phyloP scores from a whole-genome alignment of 2,329 filamentous ascomycete species.

The Incumbomyces delicatus region DNA sequence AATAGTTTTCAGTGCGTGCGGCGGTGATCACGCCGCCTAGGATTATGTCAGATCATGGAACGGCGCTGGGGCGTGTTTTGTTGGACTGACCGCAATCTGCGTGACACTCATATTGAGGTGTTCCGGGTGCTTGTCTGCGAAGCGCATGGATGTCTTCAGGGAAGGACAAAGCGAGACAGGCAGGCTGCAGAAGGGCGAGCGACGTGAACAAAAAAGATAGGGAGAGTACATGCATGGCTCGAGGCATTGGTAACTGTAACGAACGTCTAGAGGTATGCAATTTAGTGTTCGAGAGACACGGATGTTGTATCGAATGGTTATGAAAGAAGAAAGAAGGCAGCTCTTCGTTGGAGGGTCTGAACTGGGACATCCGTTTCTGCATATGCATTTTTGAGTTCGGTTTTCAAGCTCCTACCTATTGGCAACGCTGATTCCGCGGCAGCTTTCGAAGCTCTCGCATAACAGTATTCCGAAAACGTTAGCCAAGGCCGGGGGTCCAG shows the following conservation, averaged over 20 bases:
- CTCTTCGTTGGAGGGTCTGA: too few relatives aligned
- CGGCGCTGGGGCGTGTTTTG: not conserved
- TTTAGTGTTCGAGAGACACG: too few relatives aligned
- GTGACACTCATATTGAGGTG: conserved; percentile 28
- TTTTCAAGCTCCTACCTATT: too few relatives aligned
- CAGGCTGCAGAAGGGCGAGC: not conserved
- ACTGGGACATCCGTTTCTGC: too few relatives aligned
- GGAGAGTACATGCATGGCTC: not conserved
- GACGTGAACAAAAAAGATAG: not conserved
- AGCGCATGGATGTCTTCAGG: conserved; percentile 9
- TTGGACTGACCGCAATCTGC: conserved; percentile 25
- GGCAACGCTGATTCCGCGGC: too few relatives aligned
- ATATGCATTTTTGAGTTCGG: too few relatives aligned
- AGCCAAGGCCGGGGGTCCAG: not conserved
- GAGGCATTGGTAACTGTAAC: not conserved
- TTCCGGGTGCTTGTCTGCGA: conserved; percentile 20
- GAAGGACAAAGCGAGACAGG: conserved; percentile 10
- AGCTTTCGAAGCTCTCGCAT: too few relatives aligned
- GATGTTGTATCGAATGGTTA: too few relatives aligned
- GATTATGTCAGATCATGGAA: not conserved
- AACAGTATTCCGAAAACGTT: too few relatives aligned
- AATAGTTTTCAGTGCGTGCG: conserved; percentile 21
- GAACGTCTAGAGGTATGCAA: too few relatives aligned
- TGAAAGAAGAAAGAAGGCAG: too few relatives aligned
- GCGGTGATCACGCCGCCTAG: conserved; percentile 23